A percentile compares a stretch with the other conserved stretches of the same genome.
These are phyloP conservation scores for Mortierella antarctica DNA, from an alignment of 192 early-diverging fungal species.

Conservation along the genomic window DNA sequence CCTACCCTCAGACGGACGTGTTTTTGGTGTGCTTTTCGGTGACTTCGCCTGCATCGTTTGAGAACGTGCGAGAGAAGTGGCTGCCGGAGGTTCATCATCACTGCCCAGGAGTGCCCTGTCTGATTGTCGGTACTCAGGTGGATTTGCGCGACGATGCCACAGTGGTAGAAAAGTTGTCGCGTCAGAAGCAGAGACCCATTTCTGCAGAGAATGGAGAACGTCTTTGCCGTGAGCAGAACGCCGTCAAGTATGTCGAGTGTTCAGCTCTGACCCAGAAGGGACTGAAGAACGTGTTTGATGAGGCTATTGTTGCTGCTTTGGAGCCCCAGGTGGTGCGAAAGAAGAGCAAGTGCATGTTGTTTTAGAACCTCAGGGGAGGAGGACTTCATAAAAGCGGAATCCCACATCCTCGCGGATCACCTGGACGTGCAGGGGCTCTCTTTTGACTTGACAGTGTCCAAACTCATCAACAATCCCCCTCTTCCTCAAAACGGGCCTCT, in stretches of 20 bases:
- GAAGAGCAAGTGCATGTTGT: slow-evolving; percentile 81
- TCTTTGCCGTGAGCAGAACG: slow-evolving; percentile 82
- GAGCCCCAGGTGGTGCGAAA: slow-evolving; percentile 86
- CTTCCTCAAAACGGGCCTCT: no score
- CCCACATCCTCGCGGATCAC: no score
- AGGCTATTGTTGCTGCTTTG: slow-evolving; percentile 98
- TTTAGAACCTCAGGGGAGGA: slow-evolving; percentile 57
- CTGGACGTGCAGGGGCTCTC: no score
- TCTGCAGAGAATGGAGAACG: slow-evolving; percentile 81
- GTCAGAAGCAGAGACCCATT: slow-evolving; percentile 87
- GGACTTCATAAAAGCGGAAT: no score
- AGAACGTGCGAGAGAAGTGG: slow-evolving; percentile 98
- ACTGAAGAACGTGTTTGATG: slow-evolving; percentile 96
- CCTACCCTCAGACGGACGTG: slow-evolving; percentile 96
- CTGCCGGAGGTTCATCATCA: slow-evolving; percentile 96
- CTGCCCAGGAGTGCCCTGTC: slow-evolving; percentile 94
- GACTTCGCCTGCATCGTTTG: slow-evolving; percentile 90
- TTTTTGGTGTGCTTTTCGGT: slow-evolving; percentile 96
- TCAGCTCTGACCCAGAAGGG: slow-evolving; percentile 92
- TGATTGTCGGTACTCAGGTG: slow-evolving; percentile 92
- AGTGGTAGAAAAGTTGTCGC: slow-evolving; percentile 80
- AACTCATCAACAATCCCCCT: no score
- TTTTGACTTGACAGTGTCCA: no score
- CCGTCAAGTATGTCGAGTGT: slow-evolving; percentile 95
- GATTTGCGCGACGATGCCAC: slow-evolving; percentile 89